Percentiles rank a stretch among this genome's conserved stretches.
phyloP scores from a whole-genome alignment of 2,329 filamentous ascomycete genomes.

The Aspergillus latus region DNA sequence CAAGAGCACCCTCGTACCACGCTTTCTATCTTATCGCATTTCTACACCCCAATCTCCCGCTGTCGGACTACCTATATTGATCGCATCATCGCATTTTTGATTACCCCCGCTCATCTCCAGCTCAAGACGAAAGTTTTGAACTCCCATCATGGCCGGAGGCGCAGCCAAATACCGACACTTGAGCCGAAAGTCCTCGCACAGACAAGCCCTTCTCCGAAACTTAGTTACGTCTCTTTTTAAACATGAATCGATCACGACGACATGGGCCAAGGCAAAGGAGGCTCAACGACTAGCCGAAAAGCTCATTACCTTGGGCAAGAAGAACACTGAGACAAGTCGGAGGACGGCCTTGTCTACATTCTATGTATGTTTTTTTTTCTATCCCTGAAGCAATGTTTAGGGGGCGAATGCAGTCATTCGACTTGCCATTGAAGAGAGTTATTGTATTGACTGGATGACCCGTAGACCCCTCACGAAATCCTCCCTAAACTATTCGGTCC shows the following conservation, averaged over 20 bases:
- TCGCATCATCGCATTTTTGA: too few species aligned
- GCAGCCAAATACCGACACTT: constrained; percentile 86
- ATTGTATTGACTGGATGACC: constrained; percentile 1
- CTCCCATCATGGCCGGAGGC: constrained; percentile 72
- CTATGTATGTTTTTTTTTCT: constrained; percentile 61
- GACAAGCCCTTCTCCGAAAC: constrained; percentile 90
- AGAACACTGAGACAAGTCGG: constrained; percentile 79
- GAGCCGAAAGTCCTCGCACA: constrained; percentile 79
- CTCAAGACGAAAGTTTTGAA: background rate
- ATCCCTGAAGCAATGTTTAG: background rate
- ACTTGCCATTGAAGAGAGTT: background rate
- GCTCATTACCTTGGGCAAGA: constrained; percentile 90
- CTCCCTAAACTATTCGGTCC: constrained; percentile 86
- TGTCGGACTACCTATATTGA: background rate
- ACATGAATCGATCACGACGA: constrained; percentile 91
- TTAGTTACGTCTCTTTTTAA: constrained; percentile 92
- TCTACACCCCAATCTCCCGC: background rate
- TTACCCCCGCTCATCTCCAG: background rate
- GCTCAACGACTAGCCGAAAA: constrained; percentile 91
- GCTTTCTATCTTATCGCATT: background rate
- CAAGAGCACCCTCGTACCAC: background rate
- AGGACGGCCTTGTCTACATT: constrained; percentile 76
- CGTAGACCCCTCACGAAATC: constrained; percentile 42
- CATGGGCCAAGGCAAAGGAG: constrained; percentile 96
- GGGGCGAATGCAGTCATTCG: background rate